Evolutionary conservation across 2,329 filamentous ascomycete genomes (phyloP), one percentile per base, ranked within the genome.

Genomic region (Lecanicillium sp.): DNA sequence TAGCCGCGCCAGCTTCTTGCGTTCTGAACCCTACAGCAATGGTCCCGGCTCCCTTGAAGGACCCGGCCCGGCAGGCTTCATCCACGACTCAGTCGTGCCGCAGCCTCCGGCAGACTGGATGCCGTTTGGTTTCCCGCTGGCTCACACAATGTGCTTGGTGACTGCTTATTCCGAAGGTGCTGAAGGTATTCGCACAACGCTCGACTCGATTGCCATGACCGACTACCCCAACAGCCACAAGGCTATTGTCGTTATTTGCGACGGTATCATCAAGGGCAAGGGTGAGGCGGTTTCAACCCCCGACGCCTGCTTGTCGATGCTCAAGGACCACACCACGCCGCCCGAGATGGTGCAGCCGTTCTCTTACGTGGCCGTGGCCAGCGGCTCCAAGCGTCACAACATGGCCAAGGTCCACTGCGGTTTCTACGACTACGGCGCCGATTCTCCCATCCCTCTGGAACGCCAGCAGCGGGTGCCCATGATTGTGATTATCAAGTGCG

Each of bases 191-290:
- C 84, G 92, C 34, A 95, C 89, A 1, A 98, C 92, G 1, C 69
- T 98, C 19, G 89, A 98, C 64, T 98, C 92, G 1, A 84, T 98
- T 57, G 92, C 90, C 36, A 94, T 87, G 64, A 98, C 92, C 3
- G 94, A 98, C 61, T 98, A 98, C 53, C 92, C 92, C 36, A 98
- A 98, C 72, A 97, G 90, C 60, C 94, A 98, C 74, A 98, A 98
- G 65, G 79, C 89, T 19, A 92, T 98, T 51, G 74, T 98, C 44
- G 86, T 96, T 52, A 86, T 98, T 52, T 98, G 92, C 64, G 92
- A 98, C 60, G 92, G 92, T 64, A 77, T 97, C 56, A 95, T 98
- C 70, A 96, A 96, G 66, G 94, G 94, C 49, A 78, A 94, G 54
- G 92, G 94, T 35, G 92, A 98, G 63, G 66, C 72, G 8, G 68